Base-by-base conservation (phyloP, 495 filamentous ascomycete genomes). In the Podospora tetraspora region DNA sequence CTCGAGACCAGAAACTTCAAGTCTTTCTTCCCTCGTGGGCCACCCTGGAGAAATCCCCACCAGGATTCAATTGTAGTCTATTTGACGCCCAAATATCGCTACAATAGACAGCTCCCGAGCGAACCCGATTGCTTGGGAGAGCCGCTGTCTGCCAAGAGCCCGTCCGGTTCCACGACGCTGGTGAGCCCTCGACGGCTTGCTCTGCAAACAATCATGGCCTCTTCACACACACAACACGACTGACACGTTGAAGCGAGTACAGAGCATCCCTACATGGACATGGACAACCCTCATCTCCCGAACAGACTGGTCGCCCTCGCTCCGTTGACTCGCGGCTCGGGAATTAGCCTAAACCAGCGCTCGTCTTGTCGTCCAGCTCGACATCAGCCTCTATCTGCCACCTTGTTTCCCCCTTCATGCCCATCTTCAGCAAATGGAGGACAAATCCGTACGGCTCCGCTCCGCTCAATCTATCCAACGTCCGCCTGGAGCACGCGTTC, bases 341-440 rank as follows among this genome's bases (percentile, higher is more conserved):
- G 57, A 61, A 69, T 63, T 68, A 71, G 70, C 29, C 67, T 72
- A 66, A 66, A 66, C 27, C 34, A 57, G n/a, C 7, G 3, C 21
- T 25, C 22, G 24, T 24, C 57, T 52, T 30, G 24, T 58, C 56
- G 19, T 19, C 16, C 57, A 60, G 22, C 30, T 65, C 13, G 59
- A 60, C 61, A 62, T 69, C 66, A 68, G 67, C 70, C 63, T 72
- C 62, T 70, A 66, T 67, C 62, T 24, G 22, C 57, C 64, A 56
- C 23, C 62, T 69, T 57, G 63, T 73, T 69, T 73, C 69, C 27
- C 23, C 59, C 66, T 73, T 64, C 69, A 73, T 71, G 71, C 71
- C 58, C 60, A 69, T 70, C 66, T 57, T 63, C 61, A 66, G 61
- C 68, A 34, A 70, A 62, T 61, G 24, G 43, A 60, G 64, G 37